Percentiles rank a stretch among this genome's conserved stretches.
Evolutionary conservation across 768 basidiomycete species (phyloP).

Genomic region (Pisolithus albus): DNA sequence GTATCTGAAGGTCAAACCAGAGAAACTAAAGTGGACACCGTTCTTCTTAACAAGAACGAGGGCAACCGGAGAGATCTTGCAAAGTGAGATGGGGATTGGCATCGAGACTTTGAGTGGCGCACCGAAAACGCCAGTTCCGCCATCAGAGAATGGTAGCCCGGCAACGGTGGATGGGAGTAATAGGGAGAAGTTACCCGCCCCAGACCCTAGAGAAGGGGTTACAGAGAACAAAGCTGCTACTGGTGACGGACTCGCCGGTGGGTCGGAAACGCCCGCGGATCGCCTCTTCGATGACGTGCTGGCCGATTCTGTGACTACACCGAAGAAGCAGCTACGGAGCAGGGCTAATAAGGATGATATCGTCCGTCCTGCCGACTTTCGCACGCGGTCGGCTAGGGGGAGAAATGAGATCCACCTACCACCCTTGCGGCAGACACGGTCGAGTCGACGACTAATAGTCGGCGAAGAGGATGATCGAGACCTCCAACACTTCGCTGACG

Average conservation of each 20-base stretch:
- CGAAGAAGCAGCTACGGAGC: constrained; percentile 15
- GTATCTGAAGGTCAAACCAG: constrained; percentile 67
- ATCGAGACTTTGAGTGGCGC: constrained; percentile 7
- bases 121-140: constrained; percentile 10
- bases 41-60: constrained; percentile 61
- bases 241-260: constrained; percentile 1
- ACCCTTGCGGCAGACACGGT: constrained; percentile 8
- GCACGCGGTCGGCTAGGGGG: constrained; percentile 8
- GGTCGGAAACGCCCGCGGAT: constrained; percentile 18
- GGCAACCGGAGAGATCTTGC: constrained; percentile 22
- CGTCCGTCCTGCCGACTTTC: constrained; percentile 8
- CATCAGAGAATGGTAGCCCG: constrained; percentile 20
- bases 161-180: constrained; percentile 9
- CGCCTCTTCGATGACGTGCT: constrained; percentile 28
- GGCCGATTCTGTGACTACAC: constrained; percentile 8
- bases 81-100: constrained; percentile 11
- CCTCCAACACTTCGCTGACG: constrained; percentile 1
- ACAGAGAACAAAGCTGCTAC: constrained; percentile 10
- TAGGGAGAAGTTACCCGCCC: constrained; percentile 12
- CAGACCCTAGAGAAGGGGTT: constrained; percentile 8
- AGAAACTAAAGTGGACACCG: constrained; percentile 91
- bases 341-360: constrained; percentile 13
- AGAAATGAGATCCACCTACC: not conserved
- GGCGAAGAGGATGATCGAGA: constrained; percentile 9
- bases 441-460: constrained; percentile 12